phyloP scores from a whole-genome alignment of 2,329 filamentous ascomycete species.

The Didymella pinodella region DNA sequence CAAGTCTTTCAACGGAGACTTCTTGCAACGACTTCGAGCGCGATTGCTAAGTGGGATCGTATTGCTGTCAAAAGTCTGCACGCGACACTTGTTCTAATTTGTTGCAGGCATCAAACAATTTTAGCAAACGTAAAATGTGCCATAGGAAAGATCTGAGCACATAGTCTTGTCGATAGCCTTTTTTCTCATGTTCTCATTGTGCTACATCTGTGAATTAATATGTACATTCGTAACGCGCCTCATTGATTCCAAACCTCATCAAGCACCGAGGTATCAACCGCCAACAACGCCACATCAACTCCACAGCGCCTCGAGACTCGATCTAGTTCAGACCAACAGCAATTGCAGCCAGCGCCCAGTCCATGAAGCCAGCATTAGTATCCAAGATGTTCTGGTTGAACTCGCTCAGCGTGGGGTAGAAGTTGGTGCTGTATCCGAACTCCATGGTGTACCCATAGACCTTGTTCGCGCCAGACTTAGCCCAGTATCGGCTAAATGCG shows the following conservation, averaged over 20 bases:
- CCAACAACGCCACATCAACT: constrained; percentile 1
- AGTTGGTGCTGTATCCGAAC: constrained; percentile 52
- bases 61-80: no score
- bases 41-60: no score
- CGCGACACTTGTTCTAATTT: no score
- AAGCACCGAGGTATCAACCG: constrained; percentile 11
- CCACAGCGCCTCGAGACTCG: not conserved
- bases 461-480: constrained; percentile 47
- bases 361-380: constrained; percentile 54
- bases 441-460: constrained; percentile 53
- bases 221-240: no score
- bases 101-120: no score
- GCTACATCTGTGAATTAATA: no score
- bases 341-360: constrained; percentile 51
- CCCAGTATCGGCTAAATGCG: constrained; percentile 49
- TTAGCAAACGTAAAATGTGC: no score
- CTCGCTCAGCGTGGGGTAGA: constrained; percentile 52
- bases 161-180: no score
- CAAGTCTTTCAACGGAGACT: no score
- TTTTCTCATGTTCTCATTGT: no score
- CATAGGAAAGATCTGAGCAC: no score
- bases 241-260: not conserved
- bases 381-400: constrained; percentile 53
- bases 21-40: no score
- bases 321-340: constrained; percentile 36